phyloP scores from a whole-genome alignment of 805 yeast genomes.

The Teunomyces kruisii region DNA sequence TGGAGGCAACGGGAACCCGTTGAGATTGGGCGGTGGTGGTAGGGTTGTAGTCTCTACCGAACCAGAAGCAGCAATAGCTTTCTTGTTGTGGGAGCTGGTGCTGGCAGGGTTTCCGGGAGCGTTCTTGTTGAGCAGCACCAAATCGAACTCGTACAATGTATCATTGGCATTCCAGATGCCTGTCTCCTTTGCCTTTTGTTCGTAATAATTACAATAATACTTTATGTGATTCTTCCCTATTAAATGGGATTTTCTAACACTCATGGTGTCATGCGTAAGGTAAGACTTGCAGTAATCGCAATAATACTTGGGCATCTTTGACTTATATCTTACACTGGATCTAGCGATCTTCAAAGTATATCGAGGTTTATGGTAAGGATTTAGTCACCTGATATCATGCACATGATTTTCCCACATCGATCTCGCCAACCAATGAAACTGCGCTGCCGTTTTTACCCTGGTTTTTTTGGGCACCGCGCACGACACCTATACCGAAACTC shows the following conservation, averaged over 20 bases:
- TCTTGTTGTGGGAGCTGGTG: background rate
- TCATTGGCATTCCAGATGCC: constrained; percentile 33
- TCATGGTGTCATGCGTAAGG: constrained; percentile 83
- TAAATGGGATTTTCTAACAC: constrained; percentile 80
- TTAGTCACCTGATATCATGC: background rate
- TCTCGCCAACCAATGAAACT: constrained; percentile 3
- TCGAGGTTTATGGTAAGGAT: background rate
- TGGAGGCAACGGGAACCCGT: constrained; percentile 37
- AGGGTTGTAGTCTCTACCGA: constrained; percentile 5
- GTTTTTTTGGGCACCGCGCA: constrained; percentile 3
- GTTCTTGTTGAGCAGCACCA: constrained; percentile 31
- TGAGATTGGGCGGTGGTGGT: constrained; percentile 35
- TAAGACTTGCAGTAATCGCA: constrained; percentile 85
- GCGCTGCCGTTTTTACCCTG: background rate
- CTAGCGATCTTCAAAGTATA: background rate
- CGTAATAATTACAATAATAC: constrained; percentile 73
- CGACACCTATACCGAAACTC: constrained; percentile 4
- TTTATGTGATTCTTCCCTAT: constrained; percentile 75
- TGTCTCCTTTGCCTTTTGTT: constrained; percentile 34
- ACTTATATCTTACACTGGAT: no score
- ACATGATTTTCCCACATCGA: background rate
- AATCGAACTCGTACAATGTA: constrained; percentile 34
- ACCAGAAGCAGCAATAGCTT: background rate
- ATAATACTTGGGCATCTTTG: constrained; percentile 64
- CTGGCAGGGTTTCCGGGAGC: constrained; percentile 23